Evolutionary conservation across 1,139 yeast genomes (phyloP), one percentile per base, ranked within the genome.

Genomic region (Saccharomyces hybrid): DNA sequence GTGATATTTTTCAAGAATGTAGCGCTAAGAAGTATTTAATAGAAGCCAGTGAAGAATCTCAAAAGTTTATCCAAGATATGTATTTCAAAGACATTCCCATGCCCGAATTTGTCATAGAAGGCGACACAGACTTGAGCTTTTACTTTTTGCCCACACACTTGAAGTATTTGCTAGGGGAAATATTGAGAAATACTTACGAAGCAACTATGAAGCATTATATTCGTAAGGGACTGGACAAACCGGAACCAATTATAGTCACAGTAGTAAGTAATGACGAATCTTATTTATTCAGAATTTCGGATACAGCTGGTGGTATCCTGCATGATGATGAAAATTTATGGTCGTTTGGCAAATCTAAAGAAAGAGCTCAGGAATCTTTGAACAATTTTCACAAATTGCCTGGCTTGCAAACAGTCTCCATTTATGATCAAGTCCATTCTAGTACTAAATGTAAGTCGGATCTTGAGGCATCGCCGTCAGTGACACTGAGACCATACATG

Each of bases 121-220:
- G 97, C 25, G 72, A 72, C 8, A 62, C 73, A 6, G 75, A 78
- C 54, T 76, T 88, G 16, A 76, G 76, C 25, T 88, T 91, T 70
- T 95, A 90, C 49, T 91, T 90, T 65, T 79, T 91, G 76, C 84
- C 85, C 11, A 85, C 93, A 1, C 98, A 91, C 72, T 75, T 93
- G 59, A 90, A 87, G 64, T 91, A 88, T 69, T 76, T 91, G 55
- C 75, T 90, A 55, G 95, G 96, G 31, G 98, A 91, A 69, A 83
- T 90, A 31, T 72, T 93, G 59, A 78, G 97, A 59, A 91, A 93
- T 68, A 81, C 95, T 2, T 81, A 82, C 62, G 95, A 88, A 64
- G 95, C 96, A 0, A 85, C 95, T 0, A 80, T 86, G 44, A 75
- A 73, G 51, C 71, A 73, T 54, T 76, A 72, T 54, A 62, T 77